Conservation (phyloP, 306 rosid species). For the Comarum palustre region DNA sequence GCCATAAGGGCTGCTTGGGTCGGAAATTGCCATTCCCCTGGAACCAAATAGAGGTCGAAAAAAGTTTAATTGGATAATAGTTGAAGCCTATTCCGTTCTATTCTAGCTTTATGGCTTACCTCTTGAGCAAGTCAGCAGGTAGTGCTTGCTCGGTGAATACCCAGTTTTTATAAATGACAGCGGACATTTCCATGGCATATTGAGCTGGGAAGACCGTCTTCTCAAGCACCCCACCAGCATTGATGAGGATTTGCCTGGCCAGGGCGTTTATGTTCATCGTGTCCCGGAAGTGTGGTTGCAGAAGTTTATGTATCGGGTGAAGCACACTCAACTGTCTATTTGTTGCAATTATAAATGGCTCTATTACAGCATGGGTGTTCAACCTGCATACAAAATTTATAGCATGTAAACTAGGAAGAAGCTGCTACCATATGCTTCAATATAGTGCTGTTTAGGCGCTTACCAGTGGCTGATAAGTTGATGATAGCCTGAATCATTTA, state of each 20-base stretch:
- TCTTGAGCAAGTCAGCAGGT: conserved; percentile 71
- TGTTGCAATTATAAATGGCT: conserved; percentile 85
- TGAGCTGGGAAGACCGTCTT: conserved; percentile 79
- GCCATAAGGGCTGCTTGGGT: conserved; percentile 53
- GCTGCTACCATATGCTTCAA: conserved; percentile 7
- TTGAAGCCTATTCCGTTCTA: not conserved
- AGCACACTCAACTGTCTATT: conserved; percentile 72
- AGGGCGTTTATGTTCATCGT: conserved; percentile 89
- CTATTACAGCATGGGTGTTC: conserved; percentile 87
- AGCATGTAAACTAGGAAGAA: conserved; percentile 12
- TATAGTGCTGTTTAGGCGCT: conserved; percentile 7
- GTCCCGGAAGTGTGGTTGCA: conserved; percentile 84
- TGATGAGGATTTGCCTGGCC: conserved; percentile 85
- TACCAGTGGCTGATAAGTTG: conserved; percentile 97
- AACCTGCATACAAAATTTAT: conserved; percentile 54
- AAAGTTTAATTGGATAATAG: conserved; percentile 6
- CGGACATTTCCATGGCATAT: conserved; percentile 80
- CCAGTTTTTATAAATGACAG: conserved; percentile 68
- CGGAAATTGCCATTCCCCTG: conserved; percentile 78
- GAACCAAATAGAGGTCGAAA: conserved; percentile 18
- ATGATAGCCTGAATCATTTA: conserved; percentile 91
- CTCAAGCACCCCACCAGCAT: conserved; percentile 87
- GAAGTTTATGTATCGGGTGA: conserved; percentile 80
- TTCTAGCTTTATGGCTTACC: conserved; percentile 38
- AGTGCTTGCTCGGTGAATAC: conserved; percentile 74